Percentiles rank a stretch among this genome's conserved stretches.
Evolutionary conservation across 2,329 filamentous ascomycete genomes (phyloP).

Genomic region (Scopulariopsis brevicaulis): DNA sequence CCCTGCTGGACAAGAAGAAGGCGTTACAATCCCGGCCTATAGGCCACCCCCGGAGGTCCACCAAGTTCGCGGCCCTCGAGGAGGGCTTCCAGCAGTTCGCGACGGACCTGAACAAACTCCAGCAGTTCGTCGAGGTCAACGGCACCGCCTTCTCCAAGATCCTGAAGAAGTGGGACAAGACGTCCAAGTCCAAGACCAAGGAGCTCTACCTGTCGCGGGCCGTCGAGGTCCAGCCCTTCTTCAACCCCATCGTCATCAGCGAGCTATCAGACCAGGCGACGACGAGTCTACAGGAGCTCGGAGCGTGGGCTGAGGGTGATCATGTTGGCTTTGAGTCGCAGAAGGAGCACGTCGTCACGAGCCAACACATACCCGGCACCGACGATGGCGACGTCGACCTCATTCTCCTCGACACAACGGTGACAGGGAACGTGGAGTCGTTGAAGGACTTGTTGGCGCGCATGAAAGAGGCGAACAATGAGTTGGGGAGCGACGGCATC

Average conservation of each 20-base stretch:
- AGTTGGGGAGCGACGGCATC: conserved; percentile 40
- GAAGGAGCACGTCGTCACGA: conserved; percentile 53
- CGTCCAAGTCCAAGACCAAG: conserved; percentile 96
- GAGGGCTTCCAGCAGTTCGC: conserved; percentile 97
- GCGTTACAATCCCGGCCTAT: conserved; percentile 68
- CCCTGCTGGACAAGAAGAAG: conserved; percentile 88
- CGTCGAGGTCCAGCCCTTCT: conserved; percentile 95
- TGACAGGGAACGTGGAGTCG: conserved; percentile 65
- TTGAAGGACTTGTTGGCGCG: conserved; percentile 73
- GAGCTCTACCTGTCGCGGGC: conserved; percentile 92
- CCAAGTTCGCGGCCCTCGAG: conserved; percentile 87
- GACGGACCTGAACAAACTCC: conserved; percentile 90
- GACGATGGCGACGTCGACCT: conserved; percentile 87
- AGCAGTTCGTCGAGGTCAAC: conserved; percentile 98
- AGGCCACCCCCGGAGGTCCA: conserved; percentile 73
- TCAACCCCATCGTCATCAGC: conserved; percentile 94
- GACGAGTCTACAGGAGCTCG: conserved; percentile 87
- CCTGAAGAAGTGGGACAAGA: conserved; percentile 99
- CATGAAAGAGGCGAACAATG: conserved; percentile 44
- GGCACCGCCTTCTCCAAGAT: conserved; percentile 98
- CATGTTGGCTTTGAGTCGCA: conserved; percentile 67
- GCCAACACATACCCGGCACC: conserved; percentile 55
- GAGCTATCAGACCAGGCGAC: conserved; percentile 95
- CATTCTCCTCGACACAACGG: conserved; percentile 77
- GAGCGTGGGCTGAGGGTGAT: conserved; percentile 94